A percentile compares a stretch with the other conserved stretches of the same genome.
phyloP scores from a whole-genome alignment of 306 rosid genomes.

The Acacia confusa region DNA sequence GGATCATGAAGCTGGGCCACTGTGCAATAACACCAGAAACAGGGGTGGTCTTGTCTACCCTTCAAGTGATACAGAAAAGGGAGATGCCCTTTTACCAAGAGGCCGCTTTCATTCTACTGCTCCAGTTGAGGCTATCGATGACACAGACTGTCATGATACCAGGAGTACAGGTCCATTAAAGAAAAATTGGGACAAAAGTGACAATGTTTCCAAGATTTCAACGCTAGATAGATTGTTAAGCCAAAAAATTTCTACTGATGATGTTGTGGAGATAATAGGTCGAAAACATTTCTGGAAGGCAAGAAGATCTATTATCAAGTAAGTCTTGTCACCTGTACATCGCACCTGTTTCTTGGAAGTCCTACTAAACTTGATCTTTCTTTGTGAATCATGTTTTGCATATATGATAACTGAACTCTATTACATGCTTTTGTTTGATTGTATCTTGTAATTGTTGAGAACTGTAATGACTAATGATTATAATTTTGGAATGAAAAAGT shows the following conservation, averaged over 20 bases:
- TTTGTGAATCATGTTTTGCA: neutral
- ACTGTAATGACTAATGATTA: neutral
- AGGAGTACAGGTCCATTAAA: conserved; percentile 31
- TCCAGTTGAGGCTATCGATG: conserved; percentile 46
- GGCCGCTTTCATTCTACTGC: conserved; percentile 14
- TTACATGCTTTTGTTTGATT: conserved; percentile 9
- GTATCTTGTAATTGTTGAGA: neutral
- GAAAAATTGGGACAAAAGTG: conserved; percentile 56
- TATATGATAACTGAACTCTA: neutral
- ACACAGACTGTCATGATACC: conserved; percentile 38
- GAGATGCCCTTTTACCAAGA: conserved; percentile 19
- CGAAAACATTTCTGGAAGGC: conserved; percentile 97
- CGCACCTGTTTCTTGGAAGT: conserved; percentile 23
- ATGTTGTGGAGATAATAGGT: conserved; percentile 82
- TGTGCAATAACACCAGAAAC: conserved; percentile 34
- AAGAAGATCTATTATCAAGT: conserved; percentile 83
- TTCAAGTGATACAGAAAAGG: conserved; percentile 43
- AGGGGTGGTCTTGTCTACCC: conserved; percentile 42
- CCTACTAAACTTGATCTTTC: conserved; percentile 4
- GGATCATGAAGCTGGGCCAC: conserved; percentile 43
- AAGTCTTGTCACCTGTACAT: conserved; percentile 41
- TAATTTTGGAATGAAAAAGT: neutral
- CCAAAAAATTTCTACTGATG: conserved; percentile 70
- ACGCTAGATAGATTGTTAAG: conserved; percentile 56
- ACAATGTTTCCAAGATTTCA: conserved; percentile 66